Conservation (phyloP, 129 eudicot species). For the Pulicaria dysenterica region DNA sequence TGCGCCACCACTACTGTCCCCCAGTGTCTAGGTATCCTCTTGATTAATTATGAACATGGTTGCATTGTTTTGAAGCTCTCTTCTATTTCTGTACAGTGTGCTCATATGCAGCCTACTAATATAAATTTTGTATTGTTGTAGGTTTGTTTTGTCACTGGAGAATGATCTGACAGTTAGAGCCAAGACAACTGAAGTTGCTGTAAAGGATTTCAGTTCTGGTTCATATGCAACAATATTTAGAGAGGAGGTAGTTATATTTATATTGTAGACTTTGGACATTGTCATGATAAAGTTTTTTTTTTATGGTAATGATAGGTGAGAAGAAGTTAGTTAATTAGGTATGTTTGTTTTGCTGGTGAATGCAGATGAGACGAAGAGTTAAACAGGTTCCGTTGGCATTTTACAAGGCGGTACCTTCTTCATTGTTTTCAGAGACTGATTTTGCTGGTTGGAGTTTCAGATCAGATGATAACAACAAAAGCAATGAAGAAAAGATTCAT, state of each 20-base stretch:
- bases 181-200: constrained; percentile 72
- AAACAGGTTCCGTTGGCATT: constrained; percentile 94
- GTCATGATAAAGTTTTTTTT: background rate
- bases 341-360: background rate
- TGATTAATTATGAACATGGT: background rate
- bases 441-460: constrained; percentile 85
- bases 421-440: constrained; percentile 73
- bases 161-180: constrained; percentile 85
- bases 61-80: background rate
- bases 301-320: background rate
- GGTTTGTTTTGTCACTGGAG: constrained; percentile 87
- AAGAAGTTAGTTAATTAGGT: background rate
- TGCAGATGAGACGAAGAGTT: constrained; percentile 79
- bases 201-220: constrained; percentile 88
- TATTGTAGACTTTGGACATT: background rate
- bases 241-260: constrained; percentile 63
- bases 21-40: constrained; percentile 72
- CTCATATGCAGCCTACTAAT: background rate
- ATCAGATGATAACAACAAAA: constrained; percentile 14
- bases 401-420: constrained; percentile 65
- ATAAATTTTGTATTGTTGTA: constrained; percentile 17
- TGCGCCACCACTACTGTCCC: constrained; percentile 91
- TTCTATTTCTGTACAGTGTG: background rate
- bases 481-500: constrained; percentile 1
- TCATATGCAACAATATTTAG: constrained; percentile 84